Evolutionary conservation across 2,329 filamentous ascomycete genomes (phyloP), one percentile per base, ranked within the genome.

Genomic region (Malbranchea zuffiana): DNA sequence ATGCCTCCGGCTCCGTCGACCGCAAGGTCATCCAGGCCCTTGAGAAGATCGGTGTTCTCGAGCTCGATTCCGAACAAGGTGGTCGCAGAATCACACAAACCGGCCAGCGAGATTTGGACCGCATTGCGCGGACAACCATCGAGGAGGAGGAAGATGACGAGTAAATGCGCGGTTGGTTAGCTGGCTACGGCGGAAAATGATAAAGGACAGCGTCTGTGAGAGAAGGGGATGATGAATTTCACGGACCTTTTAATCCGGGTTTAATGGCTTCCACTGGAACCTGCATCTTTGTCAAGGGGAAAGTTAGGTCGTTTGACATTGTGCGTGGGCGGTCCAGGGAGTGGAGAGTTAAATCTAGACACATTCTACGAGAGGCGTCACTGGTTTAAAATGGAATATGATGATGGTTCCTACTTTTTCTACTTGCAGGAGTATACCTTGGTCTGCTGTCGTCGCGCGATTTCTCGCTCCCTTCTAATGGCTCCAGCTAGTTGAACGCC

Each of bases 21-120:
- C 86, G 90, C 69, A 95, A 95, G 77, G 75, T 93, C 64, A 72
- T 95, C 66, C 90, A 98, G 77, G 74, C 87, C 46, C 82, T 98
- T 43, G 90, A 95, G 82, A 95, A 96, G 82, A 95, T 98, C 59
- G 87, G 88, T 67, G 87, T 98, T 56, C 73, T 98, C 47, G 90
- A 98, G 81, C 74, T 82, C 62, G 88, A 95, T 59, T 88, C 95
- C 77, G 88, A 96, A 54, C 94, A 94, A 78, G 90, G 90, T 69
- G 90, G 90, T 61, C 84, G 90, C 63, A 80, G 90, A 67, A 96
- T 98, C 72, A 96, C 90, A 59, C 86, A 96, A 76, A 78, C 79
- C 61, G 90, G 90, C 63, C 87, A 95, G 79, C 84, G 90, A 75
- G 90, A 98, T 82, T 77, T 98, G 76, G 90, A 96, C 75, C 88